Base-by-base conservation (phyloP, 768 basidiomycete genomes). In the Peribolospora baueri region DNA sequence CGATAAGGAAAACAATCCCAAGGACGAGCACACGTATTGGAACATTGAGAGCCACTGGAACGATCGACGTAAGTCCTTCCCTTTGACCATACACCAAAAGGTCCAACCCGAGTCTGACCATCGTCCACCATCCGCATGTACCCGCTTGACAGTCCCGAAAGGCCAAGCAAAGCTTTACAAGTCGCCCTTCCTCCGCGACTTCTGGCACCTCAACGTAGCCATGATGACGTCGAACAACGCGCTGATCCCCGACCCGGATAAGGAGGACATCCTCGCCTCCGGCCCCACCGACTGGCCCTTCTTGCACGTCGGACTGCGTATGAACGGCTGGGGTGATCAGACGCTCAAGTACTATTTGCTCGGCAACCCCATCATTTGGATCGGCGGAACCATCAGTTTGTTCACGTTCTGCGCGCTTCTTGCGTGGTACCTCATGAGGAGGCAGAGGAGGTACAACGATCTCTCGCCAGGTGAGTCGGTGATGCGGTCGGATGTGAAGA, bases 221-320 rank as follows among this genome's bases (percentile, higher is more conserved):
- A 98, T 98, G 93, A 88, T 90, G 85, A 93, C 91, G 0, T 95
- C 93, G 4, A 98, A 98, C 71, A 98, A 98, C 65, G 91, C 93
- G 0, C 80, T 98, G 54, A 67, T 97, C 46, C 93, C 93, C 1
- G 88, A 98, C 63, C 87, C 91, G 0, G 93, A 98, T 73, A 97
- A 97, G 69, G 86, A 91, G 62, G 93, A 98, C 66, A 86, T 95
- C 64, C 78, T 98, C 52, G 93, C 91, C 0, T 91, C 87, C 42
- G 77, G 75, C 61, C 90, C 91, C 0, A 75, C 75, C 45, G 90
- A 97, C 63, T 98, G 93, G 91, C 91, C 91, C 0, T 79, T 83
- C 70, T 71, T 95, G 46, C 78, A 77, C 49, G 74, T 90, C 11
- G 91, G 91, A 36, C 68, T 98, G 64, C 76, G 91, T 14, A 98